A percentile compares a stretch with the other conserved stretches of the same genome.
Conservation (phyloP, 805 yeast species). For the Pichia deserticola region DNA sequence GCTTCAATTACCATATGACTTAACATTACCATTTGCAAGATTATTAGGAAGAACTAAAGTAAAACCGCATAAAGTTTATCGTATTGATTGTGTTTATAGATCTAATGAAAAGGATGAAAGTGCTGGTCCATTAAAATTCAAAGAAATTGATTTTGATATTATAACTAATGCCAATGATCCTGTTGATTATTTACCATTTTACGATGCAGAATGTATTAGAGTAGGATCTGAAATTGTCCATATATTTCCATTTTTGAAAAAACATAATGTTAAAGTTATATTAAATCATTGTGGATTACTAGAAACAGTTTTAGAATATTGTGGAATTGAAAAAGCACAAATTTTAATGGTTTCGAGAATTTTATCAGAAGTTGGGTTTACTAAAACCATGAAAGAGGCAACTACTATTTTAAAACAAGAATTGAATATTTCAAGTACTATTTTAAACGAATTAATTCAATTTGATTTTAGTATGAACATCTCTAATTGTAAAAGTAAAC, state of each 20-base stretch:
- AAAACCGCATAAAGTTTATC: slow-evolving; percentile 52
- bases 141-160: slow-evolving; percentile 84
- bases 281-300: slow-evolving; percentile 78
- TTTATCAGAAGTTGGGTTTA: slow-evolving; percentile 71
- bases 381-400: slow-evolving; percentile 55
- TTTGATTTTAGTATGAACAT: slow-evolving; percentile 75
- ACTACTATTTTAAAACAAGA: slow-evolving; percentile 45
- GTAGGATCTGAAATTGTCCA: slow-evolving; percentile 68
- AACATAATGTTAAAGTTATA: slow-evolving; percentile 48
- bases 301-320: slow-evolving; percentile 70
- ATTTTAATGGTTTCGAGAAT: slow-evolving; percentile 58
- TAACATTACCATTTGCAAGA: slow-evolving; percentile 86
- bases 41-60: slow-evolving; percentile 57
- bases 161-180: slow-evolving; percentile 34
- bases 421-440: slow-evolving; percentile 71
- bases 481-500: slow-evolving; percentile 51
- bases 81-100: slow-evolving; percentile 78
- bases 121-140: slow-evolving; percentile 67
- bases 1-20: slow-evolving; percentile 80
- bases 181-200: slow-evolving; percentile 34
- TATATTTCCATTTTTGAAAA: slow-evolving; percentile 59
- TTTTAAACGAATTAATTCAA: slow-evolving; percentile 69
- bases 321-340: slow-evolving; percentile 73
- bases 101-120: slow-evolving; percentile 50
- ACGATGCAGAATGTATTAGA: slow-evolving; percentile 86